Conservation (phyloP, 78 protist genomes). For the Pigoraptor vietnamica region DNA sequence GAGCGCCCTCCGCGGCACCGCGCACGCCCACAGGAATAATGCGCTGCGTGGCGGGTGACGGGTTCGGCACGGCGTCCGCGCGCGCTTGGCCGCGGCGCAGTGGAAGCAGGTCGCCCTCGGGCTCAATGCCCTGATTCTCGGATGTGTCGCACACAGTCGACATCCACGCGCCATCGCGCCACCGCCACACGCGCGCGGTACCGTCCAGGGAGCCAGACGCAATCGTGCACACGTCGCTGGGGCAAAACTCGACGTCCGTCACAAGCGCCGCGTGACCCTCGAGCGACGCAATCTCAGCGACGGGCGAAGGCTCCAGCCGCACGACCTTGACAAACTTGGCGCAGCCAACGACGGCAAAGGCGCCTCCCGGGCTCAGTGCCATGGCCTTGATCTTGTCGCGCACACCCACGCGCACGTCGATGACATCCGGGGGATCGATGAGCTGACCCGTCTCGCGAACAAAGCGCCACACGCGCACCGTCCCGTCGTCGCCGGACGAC, state of each 20-base stretch:
- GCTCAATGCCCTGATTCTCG: neutral
- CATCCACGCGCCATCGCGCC: neutral
- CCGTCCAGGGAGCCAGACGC: neutral
- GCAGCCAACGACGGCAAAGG: neutral
- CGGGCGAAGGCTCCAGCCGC: neutral
- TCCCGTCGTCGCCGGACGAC: neutral
- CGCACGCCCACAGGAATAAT: too few relatives aligned
- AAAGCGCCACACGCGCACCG: neutral
- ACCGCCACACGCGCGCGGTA: neutral
- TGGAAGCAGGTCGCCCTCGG: neutral
- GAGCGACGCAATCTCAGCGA: neutral
- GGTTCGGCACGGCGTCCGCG: too few relatives aligned
- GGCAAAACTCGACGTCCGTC: neutral
- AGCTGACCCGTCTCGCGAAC: neutral
- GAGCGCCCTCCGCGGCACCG: too few relatives aligned
- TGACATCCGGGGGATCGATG: neutral
- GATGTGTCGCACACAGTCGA: neutral
- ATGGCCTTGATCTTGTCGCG: neutral
- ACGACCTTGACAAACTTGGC: neutral
- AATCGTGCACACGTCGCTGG: neutral
- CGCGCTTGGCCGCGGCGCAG: too few relatives aligned
- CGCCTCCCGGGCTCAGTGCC: neutral
- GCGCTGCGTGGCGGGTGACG: too few relatives aligned
- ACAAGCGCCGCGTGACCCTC: neutral
- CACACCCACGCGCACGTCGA: neutral